A percentile compares a stretch with the other conserved stretches of the same genome.
Conservation (phyloP, 345 rosid species). For the Gynandropsis gynandra region DNA sequence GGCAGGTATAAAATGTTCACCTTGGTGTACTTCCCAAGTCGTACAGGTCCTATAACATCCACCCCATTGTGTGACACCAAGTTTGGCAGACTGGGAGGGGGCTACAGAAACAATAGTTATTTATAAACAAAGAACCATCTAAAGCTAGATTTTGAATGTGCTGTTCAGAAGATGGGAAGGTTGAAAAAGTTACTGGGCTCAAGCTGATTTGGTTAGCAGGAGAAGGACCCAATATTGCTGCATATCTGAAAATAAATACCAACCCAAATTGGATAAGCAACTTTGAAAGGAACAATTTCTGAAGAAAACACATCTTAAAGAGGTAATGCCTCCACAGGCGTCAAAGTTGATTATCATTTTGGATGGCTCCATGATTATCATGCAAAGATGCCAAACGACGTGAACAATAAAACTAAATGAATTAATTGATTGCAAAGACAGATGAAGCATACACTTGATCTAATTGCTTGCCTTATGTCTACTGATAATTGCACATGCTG, state of each 20-base stretch:
- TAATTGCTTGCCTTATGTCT: neutral
- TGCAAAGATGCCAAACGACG: conserved; percentile 5
- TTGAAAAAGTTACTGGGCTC: conserved; percentile 47
- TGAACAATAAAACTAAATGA: neutral
- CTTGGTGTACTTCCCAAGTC: conserved; percentile 67
- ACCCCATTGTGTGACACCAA: conserved; percentile 38
- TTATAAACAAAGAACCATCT: conserved; percentile 9
- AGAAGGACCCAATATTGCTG: conserved; percentile 76
- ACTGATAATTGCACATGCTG: neutral
- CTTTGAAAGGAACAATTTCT: neutral
- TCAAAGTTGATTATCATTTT: neutral
- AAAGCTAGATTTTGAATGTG: neutral
- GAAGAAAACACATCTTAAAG: conserved; percentile 14
- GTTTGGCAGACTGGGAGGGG: conserved; percentile 68
- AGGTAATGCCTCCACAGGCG: conserved; percentile 6
- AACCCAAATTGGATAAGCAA: conserved; percentile 15
- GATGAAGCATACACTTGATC: neutral
- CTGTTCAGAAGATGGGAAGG: conserved; percentile 4
- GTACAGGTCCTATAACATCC: conserved; percentile 46
- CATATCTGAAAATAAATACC: conserved; percentile 45
- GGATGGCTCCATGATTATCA: conserved; percentile 1
- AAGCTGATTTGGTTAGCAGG: conserved; percentile 40
- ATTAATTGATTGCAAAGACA: neutral
- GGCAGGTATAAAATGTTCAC: conserved; percentile 32
- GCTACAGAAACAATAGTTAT: conserved; percentile 34